Evolutionary conservation across 116 monocot species (phyloP), one percentile per base, ranked within the genome.

Genomic region (Cymodocea nodosa): DNA sequence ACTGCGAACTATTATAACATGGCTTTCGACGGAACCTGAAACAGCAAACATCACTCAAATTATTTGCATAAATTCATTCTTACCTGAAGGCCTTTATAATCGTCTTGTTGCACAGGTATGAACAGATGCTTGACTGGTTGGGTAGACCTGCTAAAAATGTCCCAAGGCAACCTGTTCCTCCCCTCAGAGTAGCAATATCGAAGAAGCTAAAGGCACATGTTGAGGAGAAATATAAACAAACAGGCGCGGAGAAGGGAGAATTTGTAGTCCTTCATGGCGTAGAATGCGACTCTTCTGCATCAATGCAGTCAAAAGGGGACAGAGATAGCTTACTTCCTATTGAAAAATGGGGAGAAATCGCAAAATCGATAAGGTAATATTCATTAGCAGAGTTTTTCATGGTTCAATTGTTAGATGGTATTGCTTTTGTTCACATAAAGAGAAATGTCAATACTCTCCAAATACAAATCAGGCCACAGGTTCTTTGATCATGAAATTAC

Each of bases 211-310:
- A 65, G 58, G 87, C 71, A 18, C 77, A 73, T 51, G 82, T 84
- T 24, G 77, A 82, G 52, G 82, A 61, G 19, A 94, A 82, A 53
- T 94, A 84, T 52, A 72, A 19, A 1, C 75, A 82, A 49, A 82
- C 72, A 6, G 84, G 87, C 19, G 80, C 62, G 15, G 83, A 84
- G 81, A 87, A 84, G 59, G 82, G 82, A 24, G 81, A 72, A 48
- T 94, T 77, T 53, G 19, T 94, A 14, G 87, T 94, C 6, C 77
- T 94, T 56, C 94, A 94, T 67, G 89, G 94, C 10, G 86, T 94
- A 56, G 50, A 86, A 25, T 84, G 86, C 19, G 94, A 94, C 62
- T 94, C 94, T 12, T 61, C 58, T 14, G 94, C 89, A 56, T 86
- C 82, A 0, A 89, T 94, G 94, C 84, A 66, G 71, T 94, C 89